phyloP scores from a whole-genome alignment of 2,329 filamentous ascomycete genomes.

The Colletotrichum theobromicola region DNA sequence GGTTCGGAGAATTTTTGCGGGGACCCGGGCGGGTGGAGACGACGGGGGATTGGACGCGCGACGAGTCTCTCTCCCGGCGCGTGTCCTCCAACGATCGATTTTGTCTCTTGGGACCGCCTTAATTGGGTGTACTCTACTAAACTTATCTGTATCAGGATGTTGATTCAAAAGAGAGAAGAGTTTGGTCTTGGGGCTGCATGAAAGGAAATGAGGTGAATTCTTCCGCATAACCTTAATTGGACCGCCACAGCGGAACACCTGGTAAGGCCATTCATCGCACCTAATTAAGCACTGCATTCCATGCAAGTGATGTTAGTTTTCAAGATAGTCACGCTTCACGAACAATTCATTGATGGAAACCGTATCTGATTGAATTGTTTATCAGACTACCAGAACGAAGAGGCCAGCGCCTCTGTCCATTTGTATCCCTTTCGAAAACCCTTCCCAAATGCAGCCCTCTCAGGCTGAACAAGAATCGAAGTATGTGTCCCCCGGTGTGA shows the following conservation, averaged over 20 bases:
- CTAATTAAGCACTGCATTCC: not conserved
- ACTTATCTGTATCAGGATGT: not conserved
- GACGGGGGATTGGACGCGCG: not conserved
- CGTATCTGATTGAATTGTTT: conserved; percentile 1
- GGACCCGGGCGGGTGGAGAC: not conserved
- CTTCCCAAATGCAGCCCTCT: conserved; percentile 10
- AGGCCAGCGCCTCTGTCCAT: not conserved
- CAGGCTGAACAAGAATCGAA: conserved; percentile 9
- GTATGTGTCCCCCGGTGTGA: not conserved
- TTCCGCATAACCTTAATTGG: conserved; percentile 1
- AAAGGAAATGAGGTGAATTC: not conserved
- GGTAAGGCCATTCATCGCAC: not conserved
- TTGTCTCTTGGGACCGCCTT: not conserved
- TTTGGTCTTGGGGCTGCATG: not conserved
- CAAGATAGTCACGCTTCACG: not conserved
- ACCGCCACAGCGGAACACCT: not conserved
- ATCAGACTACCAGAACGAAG: not conserved
- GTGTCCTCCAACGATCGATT: not conserved
- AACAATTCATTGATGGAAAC: not conserved
- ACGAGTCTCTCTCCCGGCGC: not conserved
- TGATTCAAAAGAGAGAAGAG: not conserved
- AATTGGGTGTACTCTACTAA: not conserved
- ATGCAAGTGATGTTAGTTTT: not conserved
- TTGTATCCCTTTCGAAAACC: not conserved
- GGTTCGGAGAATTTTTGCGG: conserved; percentile 13